These are phyloP conservation scores for Candida parachauliodes DNA, from an alignment of 805 yeast species.

Conservation along the genomic window DNA sequence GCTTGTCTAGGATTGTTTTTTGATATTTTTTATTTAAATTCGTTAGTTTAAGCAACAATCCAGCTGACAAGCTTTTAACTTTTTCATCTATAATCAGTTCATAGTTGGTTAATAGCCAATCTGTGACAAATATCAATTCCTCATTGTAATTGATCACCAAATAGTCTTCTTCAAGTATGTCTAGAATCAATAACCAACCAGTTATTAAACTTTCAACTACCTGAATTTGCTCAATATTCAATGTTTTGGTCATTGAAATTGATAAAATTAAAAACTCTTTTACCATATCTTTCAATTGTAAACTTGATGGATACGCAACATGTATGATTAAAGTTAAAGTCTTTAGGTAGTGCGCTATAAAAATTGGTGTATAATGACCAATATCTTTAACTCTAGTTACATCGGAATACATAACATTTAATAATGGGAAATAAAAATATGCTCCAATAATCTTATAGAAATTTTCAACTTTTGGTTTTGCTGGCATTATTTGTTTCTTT, in stretches of 20 bases:
- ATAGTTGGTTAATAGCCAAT: conserved; percentile 29
- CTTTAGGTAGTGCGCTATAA: conserved; percentile 56
- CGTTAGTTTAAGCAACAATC: conserved; percentile 29
- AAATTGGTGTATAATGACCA: conserved; percentile 52
- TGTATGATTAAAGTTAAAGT: conserved; percentile 56
- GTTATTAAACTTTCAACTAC: conserved; percentile 37
- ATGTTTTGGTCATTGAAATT: conserved; percentile 17
- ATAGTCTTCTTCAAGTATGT: conserved; percentile 27
- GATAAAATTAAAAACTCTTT: conserved; percentile 45
- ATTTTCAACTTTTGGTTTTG: conserved; percentile 21
- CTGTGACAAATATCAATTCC: conserved; percentile 19
- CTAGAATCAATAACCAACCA: conserved; percentile 32
- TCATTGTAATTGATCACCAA: conserved; percentile 19
- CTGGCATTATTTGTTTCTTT: neutral
- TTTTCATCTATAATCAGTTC: conserved; percentile 34
- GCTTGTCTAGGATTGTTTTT: conserved; percentile 26
- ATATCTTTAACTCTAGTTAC: conserved; percentile 23
- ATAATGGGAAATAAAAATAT: conserved; percentile 52
- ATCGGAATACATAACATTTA: conserved; percentile 43
- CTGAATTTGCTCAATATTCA: conserved; percentile 26
- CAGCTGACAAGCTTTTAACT: conserved; percentile 38
- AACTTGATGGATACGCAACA: conserved; percentile 53
- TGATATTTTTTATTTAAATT: conserved; percentile 23
- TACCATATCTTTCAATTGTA: conserved; percentile 53
- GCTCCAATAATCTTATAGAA: conserved; percentile 44